Base-by-base conservation (phyloP, 768 basidiomycete genomes). In the Cystobasidium ongulense region DNA sequence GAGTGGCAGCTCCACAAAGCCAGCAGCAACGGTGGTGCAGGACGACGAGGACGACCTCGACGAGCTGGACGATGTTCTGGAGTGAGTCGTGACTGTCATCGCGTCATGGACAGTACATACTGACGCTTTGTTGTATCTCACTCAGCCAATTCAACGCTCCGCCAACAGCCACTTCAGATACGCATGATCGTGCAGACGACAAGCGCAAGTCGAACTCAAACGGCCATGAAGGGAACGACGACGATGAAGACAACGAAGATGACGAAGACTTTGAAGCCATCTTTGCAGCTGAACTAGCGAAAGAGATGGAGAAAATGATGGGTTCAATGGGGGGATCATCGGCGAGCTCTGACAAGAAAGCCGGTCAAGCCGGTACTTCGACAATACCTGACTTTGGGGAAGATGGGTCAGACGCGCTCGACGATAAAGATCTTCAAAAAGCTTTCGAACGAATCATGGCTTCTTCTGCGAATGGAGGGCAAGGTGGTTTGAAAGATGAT, bases 171-270 rank as follows among this genome's bases (percentile, higher is more conserved):
- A 52, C 53, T 8, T 27, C 23, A 27, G 54, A 43, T 27, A 52
- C 68, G 68, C 53, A 71, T 43, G 68, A 71, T 43, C 68, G 68
- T 35, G 53, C 35, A 13, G 23, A 11, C 25, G 35, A 33, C 41
- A 29, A 52, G 11, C 10, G 15, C 23, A 52, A 31, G 41, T 50
- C 25, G 13, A 41, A 5, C 15, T 5, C 63, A 21, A 64, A 36
- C 23, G 46, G 29, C 10, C 25, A 59, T 5, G 31, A 27, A 33
- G 68, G 54, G 8, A 33, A 54, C 18, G 52, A 35, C 35, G 35
- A 54, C 52, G 74, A 75, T 41, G 78, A 76, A 54, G 70, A 76
- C 54, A 76, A 77, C 66, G 75, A 76, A 18, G 74, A 77, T 21
- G 70, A 78, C 46, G 76, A 77, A 35, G 74, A 77, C 46, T 75